Conservation (phyloP, 2,329 filamentous ascomycete genomes). For the Rhynchosporium secalis region DNA sequence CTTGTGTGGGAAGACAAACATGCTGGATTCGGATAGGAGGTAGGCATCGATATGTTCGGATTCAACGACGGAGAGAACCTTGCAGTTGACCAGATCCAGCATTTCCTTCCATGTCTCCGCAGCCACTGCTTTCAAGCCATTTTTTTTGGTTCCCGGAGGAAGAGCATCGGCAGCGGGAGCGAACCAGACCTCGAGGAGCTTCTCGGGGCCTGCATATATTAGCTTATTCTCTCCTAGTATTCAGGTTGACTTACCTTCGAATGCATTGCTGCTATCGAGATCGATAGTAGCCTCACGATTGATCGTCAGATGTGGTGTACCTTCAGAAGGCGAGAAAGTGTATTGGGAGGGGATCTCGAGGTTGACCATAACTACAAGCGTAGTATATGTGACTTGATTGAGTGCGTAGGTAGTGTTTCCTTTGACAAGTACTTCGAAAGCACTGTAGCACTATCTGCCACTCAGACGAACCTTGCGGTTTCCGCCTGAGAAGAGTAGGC, state of each 20-base stretch:
- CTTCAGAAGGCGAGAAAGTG: slow-evolving; percentile 78
- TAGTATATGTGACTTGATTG: slow-evolving; percentile 14
- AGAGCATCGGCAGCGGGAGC: slow-evolving; percentile 74
- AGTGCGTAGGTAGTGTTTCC: slow-evolving; percentile 27
- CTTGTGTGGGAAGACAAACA: slow-evolving; percentile 99
- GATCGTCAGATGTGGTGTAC: slow-evolving; percentile 89
- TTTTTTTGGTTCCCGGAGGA: slow-evolving; percentile 66
- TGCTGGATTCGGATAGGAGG: slow-evolving; percentile 96
- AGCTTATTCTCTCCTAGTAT: slow-evolving; percentile 31
- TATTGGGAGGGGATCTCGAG: slow-evolving; percentile 77
- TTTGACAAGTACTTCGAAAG: slow-evolving; percentile 47
- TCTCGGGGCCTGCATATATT: slow-evolving; percentile 72
- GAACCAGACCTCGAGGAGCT: slow-evolving; percentile 98
- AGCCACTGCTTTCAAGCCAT: slow-evolving; percentile 83
- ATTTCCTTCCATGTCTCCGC: slow-evolving; percentile 90
- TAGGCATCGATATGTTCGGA: slow-evolving; percentile 96
- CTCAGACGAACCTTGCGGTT: slow-evolving; percentile 95
- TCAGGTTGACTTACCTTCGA: slow-evolving; percentile 67
- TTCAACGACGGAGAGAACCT: slow-evolving; percentile 90
- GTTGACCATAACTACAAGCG: slow-evolving; percentile 73
- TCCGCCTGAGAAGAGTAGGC: slow-evolving; percentile 96
- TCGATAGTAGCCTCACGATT: slow-evolving; percentile 93
- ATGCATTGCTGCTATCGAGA: slow-evolving; percentile 92
- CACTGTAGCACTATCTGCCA: slow-evolving; percentile 92
- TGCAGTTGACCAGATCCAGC: slow-evolving; percentile 98